A percentile compares a stretch with the other conserved stretches of the same genome.
These are phyloP conservation scores for Clonostachys byssicola DNA, from an alignment of 2,329 filamentous ascomycete species.

Conservation along the genomic window DNA sequence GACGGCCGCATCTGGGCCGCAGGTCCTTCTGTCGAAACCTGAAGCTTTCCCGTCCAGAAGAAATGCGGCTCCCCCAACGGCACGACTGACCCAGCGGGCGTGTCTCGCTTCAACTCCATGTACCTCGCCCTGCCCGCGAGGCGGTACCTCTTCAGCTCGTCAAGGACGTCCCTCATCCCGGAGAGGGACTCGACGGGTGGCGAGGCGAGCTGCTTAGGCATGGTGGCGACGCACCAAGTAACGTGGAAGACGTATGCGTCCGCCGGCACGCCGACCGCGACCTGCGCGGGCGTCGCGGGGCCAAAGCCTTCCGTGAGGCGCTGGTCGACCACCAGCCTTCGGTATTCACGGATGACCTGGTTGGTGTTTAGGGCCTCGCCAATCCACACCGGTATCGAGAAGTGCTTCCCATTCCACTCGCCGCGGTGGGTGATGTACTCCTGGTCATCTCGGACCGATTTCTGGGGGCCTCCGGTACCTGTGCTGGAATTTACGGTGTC, in stretches of 20 bases:
- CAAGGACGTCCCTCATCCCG: constrained; percentile 38
- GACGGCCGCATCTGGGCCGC: not conserved
- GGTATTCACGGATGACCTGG: constrained; percentile 41
- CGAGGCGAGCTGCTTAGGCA: constrained; percentile 19
- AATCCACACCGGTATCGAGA: constrained; percentile 37
- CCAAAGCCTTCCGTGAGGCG: constrained; percentile 29
- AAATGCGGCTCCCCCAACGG: constrained; percentile 17
- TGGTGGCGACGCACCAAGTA: constrained; percentile 47
- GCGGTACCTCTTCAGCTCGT: constrained; percentile 33
- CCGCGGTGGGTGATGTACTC: constrained; percentile 14
- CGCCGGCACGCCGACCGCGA: constrained; percentile 42
- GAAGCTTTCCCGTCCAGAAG: constrained; percentile 33
- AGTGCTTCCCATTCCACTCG: constrained; percentile 16
- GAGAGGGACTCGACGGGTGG: constrained; percentile 22
- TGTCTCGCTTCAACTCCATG: constrained; percentile 7
- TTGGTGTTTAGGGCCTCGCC: constrained; percentile 27
- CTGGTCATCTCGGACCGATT: constrained; percentile 8
- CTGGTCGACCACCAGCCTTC: constrained; percentile 32
- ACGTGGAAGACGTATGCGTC: constrained; percentile 40
- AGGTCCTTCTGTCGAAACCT: constrained; percentile 16
- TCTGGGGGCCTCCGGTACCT: not conserved
- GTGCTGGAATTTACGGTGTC: constrained; percentile 5
- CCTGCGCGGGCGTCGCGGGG: constrained; percentile 43
- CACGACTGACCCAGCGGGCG: constrained; percentile 2
- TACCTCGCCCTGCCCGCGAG: constrained; percentile 21